Evolutionary conservation across 805 yeast genomes (phyloP), one percentile per base, ranked within the genome.

Genomic region (Dipodascus geniculatus): DNA sequence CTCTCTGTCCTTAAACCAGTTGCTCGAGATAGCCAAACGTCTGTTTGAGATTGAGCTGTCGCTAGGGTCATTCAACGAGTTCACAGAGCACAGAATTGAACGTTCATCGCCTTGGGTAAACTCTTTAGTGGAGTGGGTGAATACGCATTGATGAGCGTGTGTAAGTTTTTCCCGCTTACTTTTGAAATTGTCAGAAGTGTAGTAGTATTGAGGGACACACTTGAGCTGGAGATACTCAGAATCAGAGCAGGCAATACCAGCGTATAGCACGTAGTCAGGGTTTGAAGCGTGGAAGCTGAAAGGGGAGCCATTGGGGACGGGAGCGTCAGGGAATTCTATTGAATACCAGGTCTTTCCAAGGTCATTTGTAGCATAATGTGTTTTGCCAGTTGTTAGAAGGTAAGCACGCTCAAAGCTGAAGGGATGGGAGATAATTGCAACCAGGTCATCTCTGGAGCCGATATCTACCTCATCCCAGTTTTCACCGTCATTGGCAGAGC

Each of bases 401-500:
- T 72, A 70, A 1, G 78, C 80, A 23, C 69, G 61, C 2, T 65
- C 60, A 4, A 60, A 57, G 47, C 69, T 68, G 57, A 56, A 65
- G 3, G 74, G 77, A 60, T 74, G 80, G 53, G 63, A 65, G 20
- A 68, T 59, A 14, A 73, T 44, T 49, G 52, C 55, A 17, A 47
- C 19, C 4, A 22, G 19, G 6, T 22, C 28, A 22, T 47, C 31
- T 8, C n/a, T 47, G 49, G 49, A 47, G 28, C 31, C 49, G 11
- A 47, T 65, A 2, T 78, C 48, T 17, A 55, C 70, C 48, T 67
- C 61, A 14, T 60, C 52, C 69, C 80, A 81, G 1, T 65, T 56
- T 2, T 53, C 63, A 19, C 81, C 82, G 48, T 72, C 76, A 59
- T 82, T 77, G 23, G 58, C 63, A 3, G 84, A 79, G 2, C 72